Evolutionary conservation across 176 grass and related monocot genomes (phyloP).

Genomic region (Carex pumila): DNA sequence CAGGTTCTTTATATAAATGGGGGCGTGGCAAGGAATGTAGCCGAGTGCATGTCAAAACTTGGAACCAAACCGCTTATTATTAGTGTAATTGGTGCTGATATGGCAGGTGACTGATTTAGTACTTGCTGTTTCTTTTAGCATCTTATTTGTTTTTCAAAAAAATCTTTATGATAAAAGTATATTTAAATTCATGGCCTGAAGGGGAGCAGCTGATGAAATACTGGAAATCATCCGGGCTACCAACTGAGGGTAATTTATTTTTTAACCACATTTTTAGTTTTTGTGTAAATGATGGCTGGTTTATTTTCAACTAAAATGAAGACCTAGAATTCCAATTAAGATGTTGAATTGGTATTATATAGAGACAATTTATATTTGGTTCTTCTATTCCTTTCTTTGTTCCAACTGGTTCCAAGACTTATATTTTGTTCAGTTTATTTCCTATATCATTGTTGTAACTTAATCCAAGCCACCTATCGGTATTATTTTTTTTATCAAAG

Average conservation of each 20-base stretch:
- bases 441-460: neutral
- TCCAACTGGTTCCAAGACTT: neutral
- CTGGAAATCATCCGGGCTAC: conserved; percentile 62
- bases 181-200: conserved; percentile 26
- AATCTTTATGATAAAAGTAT: conserved; percentile 9
- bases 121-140: neutral
- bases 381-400: neutral
- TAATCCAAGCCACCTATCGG: neutral
- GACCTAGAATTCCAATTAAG: neutral
- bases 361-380: neutral
- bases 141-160: conserved; percentile 17
- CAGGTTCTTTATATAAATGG: conserved; percentile 74
- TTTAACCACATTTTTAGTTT: neutral
- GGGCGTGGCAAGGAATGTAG: conserved; percentile 92
- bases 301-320: neutral
- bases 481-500: neutral
- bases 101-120: conserved; percentile 56
- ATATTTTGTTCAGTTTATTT: neutral
- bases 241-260: conserved; percentile 51
- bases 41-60: conserved; percentile 92
- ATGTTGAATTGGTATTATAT: neutral
- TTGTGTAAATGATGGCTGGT: neutral
- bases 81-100: conserved; percentile 76
- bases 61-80: conserved; percentile 75
- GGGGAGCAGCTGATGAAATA: conserved; percentile 69